These are phyloP conservation scores for Verruconis gallopava DNA, from an alignment of 2,329 filamentous ascomycete genomes.

Conservation along the genomic window DNA sequence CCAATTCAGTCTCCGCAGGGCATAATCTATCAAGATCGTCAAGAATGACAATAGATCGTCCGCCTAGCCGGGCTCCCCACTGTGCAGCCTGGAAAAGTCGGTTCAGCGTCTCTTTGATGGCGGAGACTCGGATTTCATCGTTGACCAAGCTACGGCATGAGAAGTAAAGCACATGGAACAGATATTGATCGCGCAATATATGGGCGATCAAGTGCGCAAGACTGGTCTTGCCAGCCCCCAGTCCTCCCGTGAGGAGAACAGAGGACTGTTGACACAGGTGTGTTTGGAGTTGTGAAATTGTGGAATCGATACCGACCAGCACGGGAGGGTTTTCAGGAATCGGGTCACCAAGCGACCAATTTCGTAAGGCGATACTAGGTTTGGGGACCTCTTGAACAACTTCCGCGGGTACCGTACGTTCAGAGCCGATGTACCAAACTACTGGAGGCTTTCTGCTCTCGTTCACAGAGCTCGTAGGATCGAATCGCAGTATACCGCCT, in stretches of 20 bases:
- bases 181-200: conserved; percentile 53
- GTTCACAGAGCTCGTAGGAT: conserved; percentile 36
- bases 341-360: conserved; percentile 41
- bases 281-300: conserved; percentile 58
- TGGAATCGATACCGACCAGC: conserved; percentile 72
- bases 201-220: conserved; percentile 66
- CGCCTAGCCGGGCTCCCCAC: conserved; percentile 81
- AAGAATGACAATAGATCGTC: conserved; percentile 70
- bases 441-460: conserved; percentile 36
- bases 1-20: conserved; percentile 84
- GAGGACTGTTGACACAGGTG: conserved; percentile 79
- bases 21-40: conserved; percentile 92
- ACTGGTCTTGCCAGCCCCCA: conserved; percentile 82
- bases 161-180: conserved; percentile 79
- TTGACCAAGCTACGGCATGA: conserved; percentile 77
- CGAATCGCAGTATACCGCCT: conserved; percentile 72
- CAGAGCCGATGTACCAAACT: conserved; percentile 66
- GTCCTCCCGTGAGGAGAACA: conserved; percentile 73
- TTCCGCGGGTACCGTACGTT: conserved; percentile 60
- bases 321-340: conserved; percentile 41
- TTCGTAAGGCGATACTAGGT: conserved; percentile 39
- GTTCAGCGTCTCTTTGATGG: conserved; percentile 78
- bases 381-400: conserved; percentile 61
- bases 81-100: conserved; percentile 77
- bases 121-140: conserved; percentile 78